Conservation (phyloP, 768 basidiomycete genomes). For the Tricholoma saponaceum region DNA sequence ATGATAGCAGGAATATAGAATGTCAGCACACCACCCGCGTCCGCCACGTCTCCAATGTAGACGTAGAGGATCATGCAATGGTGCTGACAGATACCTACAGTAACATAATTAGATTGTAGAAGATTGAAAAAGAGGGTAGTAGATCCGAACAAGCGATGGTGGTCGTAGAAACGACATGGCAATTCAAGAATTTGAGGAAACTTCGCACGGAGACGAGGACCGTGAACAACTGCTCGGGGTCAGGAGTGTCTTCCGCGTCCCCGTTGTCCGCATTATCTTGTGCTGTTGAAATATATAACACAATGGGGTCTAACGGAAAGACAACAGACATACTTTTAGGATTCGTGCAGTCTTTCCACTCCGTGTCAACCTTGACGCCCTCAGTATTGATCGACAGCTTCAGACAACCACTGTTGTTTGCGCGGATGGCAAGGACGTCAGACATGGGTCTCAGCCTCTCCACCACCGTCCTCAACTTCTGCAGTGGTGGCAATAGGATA, state of each 20-base stretch:
- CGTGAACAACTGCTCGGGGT: slow-evolving; percentile 56
- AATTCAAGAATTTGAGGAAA: slow-evolving; percentile 78
- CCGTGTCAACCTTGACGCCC: slow-evolving; percentile 71
- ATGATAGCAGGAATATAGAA: slow-evolving; percentile 84
- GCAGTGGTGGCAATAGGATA: slow-evolving; percentile 70
- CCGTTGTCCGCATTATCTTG: slow-evolving; percentile 26
- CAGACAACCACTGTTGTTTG: slow-evolving; percentile 57
- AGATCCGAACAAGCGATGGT: slow-evolving; percentile 77
- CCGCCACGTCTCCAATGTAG: slow-evolving; percentile 77
- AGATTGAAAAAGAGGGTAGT: neutral
- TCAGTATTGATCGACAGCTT: slow-evolving; percentile 61
- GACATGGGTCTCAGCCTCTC: slow-evolving; percentile 72
- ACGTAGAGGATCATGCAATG: slow-evolving; percentile 88
- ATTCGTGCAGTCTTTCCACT: slow-evolving; percentile 72
- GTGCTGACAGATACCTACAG: slow-evolving; percentile 70
- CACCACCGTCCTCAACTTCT: slow-evolving; percentile 73
- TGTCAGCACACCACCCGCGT: slow-evolving; percentile 81
- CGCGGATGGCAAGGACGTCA: slow-evolving; percentile 62
- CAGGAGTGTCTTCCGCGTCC: slow-evolving; percentile 35
- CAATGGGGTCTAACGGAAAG: neutral
- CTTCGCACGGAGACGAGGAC: slow-evolving; percentile 70
- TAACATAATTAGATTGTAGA: neutral
- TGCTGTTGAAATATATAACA: neutral
- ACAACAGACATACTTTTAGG: slow-evolving; percentile 43
- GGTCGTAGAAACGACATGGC: slow-evolving; percentile 75